Conservation (phyloP, 2,329 filamentous ascomycete species). For the Fusarium devonianum region DNA sequence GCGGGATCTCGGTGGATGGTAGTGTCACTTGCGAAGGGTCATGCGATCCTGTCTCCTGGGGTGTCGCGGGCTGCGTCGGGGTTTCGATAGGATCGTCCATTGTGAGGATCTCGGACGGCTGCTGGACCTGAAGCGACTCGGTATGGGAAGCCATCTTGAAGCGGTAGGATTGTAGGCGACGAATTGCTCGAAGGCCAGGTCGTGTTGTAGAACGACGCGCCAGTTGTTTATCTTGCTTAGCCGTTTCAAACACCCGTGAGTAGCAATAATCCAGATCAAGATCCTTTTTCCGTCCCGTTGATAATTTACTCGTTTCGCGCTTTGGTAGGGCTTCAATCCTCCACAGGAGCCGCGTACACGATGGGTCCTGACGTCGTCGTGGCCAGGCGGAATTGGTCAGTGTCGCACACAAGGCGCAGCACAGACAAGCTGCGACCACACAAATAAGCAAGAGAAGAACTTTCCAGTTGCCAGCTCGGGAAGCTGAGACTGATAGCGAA, state of each 20-base stretch:
- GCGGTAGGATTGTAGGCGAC: constrained; percentile 3
- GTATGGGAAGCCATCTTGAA: constrained; percentile 48
- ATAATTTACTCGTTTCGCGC: constrained; percentile 18
- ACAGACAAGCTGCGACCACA: constrained; percentile 21
- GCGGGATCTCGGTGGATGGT: constrained; percentile 64
- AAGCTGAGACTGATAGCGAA: not conserved
- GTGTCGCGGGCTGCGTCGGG: constrained; percentile 44
- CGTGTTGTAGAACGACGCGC: no score
- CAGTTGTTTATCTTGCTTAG: no score
- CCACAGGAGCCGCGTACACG: constrained; percentile 25
- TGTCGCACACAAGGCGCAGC: constrained; percentile 29
- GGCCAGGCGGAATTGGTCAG: constrained; percentile 35
- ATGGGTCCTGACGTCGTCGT: constrained; percentile 33
- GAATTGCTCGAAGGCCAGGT: constrained; percentile 8
- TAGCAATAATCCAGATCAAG: constrained; percentile 3
- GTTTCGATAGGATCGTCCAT: constrained; percentile 45
- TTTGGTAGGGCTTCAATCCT: constrained; percentile 18
- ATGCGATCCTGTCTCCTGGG: constrained; percentile 42
- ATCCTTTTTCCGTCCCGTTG: constrained; percentile 12
- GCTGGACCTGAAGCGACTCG: constrained; percentile 41
- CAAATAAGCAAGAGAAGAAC: constrained; percentile 6
- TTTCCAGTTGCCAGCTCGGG: not conserved
- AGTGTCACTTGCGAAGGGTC: constrained; percentile 60
- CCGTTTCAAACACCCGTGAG: no score
- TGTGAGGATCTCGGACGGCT: constrained; percentile 43